Percentiles rank a stretch among this genome's conserved stretches.
Conservation (phyloP, 768 basidiomycete species). For the Serendipita sp. region DNA sequence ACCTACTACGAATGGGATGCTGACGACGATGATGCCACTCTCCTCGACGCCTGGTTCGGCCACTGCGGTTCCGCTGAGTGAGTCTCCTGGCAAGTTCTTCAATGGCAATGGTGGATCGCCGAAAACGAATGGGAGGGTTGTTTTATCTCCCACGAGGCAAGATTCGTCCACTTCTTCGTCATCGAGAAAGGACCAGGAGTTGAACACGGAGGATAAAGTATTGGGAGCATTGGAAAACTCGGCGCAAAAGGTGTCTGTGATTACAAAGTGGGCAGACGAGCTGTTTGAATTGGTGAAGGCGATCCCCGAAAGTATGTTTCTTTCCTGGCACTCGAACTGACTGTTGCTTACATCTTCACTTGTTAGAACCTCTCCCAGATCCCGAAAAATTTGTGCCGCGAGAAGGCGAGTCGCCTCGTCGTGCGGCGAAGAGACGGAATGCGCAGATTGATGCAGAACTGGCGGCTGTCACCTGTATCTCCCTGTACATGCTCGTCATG, state of each 20-base stretch:
- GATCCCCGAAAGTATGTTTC: constrained; percentile 60
- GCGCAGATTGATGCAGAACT: constrained; percentile 69
- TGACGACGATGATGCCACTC: not conserved
- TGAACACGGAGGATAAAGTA: constrained; percentile 50
- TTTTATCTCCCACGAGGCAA: too few relatives aligned
- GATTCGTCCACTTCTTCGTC: not conserved
- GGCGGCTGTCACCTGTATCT: constrained; percentile 71
- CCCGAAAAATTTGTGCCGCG: constrained; percentile 57
- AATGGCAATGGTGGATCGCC: constrained; percentile 9
- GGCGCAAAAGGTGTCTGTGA: constrained; percentile 89
- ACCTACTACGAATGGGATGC: not conserved
- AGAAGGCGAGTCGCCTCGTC: constrained; percentile 56
- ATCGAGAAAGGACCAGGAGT: constrained; percentile 12
- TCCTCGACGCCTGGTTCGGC: not conserved
- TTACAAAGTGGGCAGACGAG: constrained; percentile 90
- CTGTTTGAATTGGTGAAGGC: constrained; percentile 82
- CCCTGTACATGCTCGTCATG: constrained; percentile 83
- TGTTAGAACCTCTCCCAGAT: constrained; percentile 61
- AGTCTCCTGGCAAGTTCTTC: not conserved
- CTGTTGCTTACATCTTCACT: constrained; percentile 11
- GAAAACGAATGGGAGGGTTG: constrained; percentile 13
- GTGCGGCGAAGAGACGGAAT: constrained; percentile 50
- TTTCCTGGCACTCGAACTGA: not conserved
- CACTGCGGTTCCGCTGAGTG: not conserved
- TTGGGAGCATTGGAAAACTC: constrained; percentile 70